These are phyloP conservation scores for Eucalyptus albens DNA, from an alignment of 345 rosid genomes.

Conservation along the genomic window DNA sequence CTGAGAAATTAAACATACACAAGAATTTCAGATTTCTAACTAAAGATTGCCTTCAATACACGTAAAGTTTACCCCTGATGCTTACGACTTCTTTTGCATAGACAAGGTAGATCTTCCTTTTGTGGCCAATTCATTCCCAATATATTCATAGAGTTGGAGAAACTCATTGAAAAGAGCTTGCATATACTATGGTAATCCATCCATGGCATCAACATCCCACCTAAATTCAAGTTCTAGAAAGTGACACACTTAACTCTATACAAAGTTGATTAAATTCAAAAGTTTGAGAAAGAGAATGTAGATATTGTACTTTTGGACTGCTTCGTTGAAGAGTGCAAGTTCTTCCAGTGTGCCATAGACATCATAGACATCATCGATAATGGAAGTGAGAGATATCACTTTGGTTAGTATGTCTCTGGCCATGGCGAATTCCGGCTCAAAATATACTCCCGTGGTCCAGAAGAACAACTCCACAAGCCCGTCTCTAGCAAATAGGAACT, in stretches of 20 bases:
- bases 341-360: neutral
- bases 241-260: neutral
- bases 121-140: neutral
- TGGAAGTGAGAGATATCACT: neutral
- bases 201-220: neutral
- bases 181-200: neutral
- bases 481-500: constrained; percentile 3
- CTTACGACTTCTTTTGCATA: neutral
- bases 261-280: neutral
- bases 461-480: neutral
- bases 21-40: neutral
- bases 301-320: neutral
- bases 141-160: neutral
- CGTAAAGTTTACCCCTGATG: neutral
- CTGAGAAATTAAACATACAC: neutral
- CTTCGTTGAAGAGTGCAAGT: neutral
- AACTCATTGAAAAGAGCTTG: neutral
- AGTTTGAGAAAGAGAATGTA: neutral
- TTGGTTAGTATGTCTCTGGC: neutral
- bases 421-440: neutral
- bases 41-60: neutral
- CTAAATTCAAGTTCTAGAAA: neutral
- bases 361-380: neutral
- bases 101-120: neutral
- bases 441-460: neutral